Evolutionary conservation across 2,329 filamentous ascomycete genomes (phyloP).

Genomic region (Epichloe coenophiala): DNA sequence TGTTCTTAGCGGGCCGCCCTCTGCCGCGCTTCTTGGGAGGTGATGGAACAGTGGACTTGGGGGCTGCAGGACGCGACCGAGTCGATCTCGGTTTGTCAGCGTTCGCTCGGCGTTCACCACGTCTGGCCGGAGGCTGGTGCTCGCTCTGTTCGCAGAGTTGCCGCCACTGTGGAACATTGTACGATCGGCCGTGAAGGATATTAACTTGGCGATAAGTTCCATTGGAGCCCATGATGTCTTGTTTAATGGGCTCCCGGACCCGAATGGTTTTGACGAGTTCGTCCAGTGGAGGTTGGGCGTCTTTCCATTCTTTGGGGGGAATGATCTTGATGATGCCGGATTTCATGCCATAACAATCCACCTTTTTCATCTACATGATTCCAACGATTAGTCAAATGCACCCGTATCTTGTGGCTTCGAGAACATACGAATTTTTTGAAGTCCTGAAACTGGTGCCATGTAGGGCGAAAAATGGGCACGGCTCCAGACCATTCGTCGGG

Average conservation of each 20-base stretch:
- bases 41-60: conserved; percentile 18
- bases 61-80: conserved; percentile 23
- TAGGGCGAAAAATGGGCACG: conserved; percentile 89
- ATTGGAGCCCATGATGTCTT: conserved; percentile 92
- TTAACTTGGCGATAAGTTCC: conserved; percentile 96
- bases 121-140: conserved; percentile 83
- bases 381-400: conserved; percentile 14
- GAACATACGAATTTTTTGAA: conserved; percentile 73
- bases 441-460: conserved; percentile 86
- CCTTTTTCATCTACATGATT: conserved; percentile 50
- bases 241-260: conserved; percentile 93
- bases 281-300: conserved; percentile 63
- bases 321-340: conserved; percentile 95
- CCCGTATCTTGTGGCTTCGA: neutral
- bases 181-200: conserved; percentile 87
- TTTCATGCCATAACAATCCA: conserved; percentile 93
- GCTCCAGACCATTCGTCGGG: conserved; percentile 86
- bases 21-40: conserved; percentile 26
- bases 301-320: conserved; percentile 85
- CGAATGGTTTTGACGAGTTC: conserved; percentile 82
- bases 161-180: conserved; percentile 95
- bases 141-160: conserved; percentile 86
- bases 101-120: conserved; percentile 65
- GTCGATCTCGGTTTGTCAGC: conserved; percentile 36
- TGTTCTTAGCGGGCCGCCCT: conserved; percentile 25